Conservation (phyloP, 805 yeast species). For the Candida pseudofarinosa region DNA sequence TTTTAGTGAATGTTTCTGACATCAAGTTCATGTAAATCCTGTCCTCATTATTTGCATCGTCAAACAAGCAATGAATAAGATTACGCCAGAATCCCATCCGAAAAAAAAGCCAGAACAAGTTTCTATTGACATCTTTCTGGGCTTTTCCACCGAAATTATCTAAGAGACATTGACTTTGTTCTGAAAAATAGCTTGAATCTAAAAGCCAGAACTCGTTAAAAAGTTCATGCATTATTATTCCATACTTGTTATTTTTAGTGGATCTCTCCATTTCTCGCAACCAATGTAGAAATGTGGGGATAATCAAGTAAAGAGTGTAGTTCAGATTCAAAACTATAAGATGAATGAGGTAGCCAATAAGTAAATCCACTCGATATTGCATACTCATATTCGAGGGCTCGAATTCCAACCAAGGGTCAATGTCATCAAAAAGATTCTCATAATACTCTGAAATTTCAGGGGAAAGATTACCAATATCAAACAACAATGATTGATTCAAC, state of each 20-base stretch:
- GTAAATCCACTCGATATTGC: conserved; percentile 18
- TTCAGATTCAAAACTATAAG: conserved; percentile 33
- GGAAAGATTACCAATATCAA: conserved; percentile 25
- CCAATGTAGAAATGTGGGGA: conserved; percentile 38
- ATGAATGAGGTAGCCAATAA: conserved; percentile 33
- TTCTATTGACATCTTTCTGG: conserved; percentile 4
- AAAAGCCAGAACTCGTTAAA: conserved; percentile 24
- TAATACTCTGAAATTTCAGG: conserved; percentile 16
- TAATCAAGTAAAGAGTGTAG: conserved; percentile 23
- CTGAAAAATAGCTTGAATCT: conserved; percentile 9
- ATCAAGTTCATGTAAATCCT: conserved; percentile 17
- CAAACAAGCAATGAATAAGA: neutral
- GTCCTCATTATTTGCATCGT: neutral
- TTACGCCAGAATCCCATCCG: conserved; percentile 25
- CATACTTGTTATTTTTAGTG: neutral
- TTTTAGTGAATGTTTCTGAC: conserved; percentile 18
- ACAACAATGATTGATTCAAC: conserved; percentile 24
- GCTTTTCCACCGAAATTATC: conserved; percentile 11
- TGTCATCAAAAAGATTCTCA: conserved; percentile 25
- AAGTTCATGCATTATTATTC: conserved; percentile 12
- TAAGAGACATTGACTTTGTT: conserved; percentile 2
- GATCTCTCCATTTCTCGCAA: conserved; percentile 22
- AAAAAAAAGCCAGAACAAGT: conserved; percentile 25
- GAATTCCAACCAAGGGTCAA: conserved; percentile 34
- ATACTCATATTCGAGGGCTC: conserved; percentile 24